Base-by-base conservation (phyloP, 768 basidiomycete genomes). In the Pisolithus marmoratus region DNA sequence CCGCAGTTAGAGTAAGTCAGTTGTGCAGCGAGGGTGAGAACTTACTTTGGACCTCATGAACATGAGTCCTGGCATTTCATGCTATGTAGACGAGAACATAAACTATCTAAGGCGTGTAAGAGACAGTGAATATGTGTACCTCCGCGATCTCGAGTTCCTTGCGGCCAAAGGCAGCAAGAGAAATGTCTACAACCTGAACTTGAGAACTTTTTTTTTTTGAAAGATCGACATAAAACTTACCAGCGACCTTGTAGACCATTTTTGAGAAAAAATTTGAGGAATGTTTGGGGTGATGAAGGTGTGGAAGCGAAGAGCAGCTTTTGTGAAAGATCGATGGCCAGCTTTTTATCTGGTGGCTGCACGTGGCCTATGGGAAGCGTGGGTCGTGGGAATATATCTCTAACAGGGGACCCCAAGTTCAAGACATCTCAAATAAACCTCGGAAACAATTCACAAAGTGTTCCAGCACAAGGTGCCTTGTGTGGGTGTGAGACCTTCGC, bases 131-230 rank as follows among this genome's bases (percentile, higher is more conserved):
- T 48, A 6, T 40, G 49, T 69, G 60, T 71, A 95, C 94, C 86
- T 99, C 95, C 57, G 95, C 95, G 72, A 99, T 90, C 77, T 95
- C 87, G 64, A 99, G 91, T 78, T 99, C 95, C 79, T 99, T 99
- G 79, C 95, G 93, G 73, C 95, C 93, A 74, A 97, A 99, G 54
- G 95, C 95, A 68, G 96, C 96, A 68, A 99, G 90, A 64, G 94
- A 98, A 64, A 95, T 77, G 68, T 93, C 93, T 91, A 42, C 9
- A 48, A 50, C 31, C 38, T 29, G 31, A 24, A 26, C 0, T 57
- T 54, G n/a, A 55, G 52, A 50, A 29, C 22, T 34, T 24, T 38
- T 23, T 31, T 5, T 0, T 6, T 36, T 37, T 23, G 22, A 12
- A 1, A 0, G 11, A 50, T 15, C 8, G 22, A 40, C 2, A 11